Percentiles rank a stretch among this genome's conserved stretches.
Evolutionary conservation across 2,329 filamentous ascomycete genomes (phyloP).

Genomic region (Aspergillus brasiliensis): DNA sequence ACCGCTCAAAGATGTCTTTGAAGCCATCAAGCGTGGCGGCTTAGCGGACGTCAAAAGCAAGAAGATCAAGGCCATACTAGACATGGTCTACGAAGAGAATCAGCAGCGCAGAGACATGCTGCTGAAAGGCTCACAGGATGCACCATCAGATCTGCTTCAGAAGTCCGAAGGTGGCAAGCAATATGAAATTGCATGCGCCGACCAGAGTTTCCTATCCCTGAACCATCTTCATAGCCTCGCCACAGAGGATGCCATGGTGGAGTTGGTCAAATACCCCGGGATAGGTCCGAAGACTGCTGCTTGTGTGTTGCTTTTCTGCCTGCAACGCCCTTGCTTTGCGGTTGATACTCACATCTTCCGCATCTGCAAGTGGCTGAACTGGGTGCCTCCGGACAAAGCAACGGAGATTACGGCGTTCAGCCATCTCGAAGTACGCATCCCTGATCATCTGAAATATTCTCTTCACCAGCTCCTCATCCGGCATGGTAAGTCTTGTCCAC

Average conservation of each 20-base stretch:
- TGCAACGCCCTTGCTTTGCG: slow-evolving; percentile 64
- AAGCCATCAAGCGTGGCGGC: slow-evolving; percentile 71
- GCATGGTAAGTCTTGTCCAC: slow-evolving; percentile 63
- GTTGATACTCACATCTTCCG: slow-evolving; percentile 70
- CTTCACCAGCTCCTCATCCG: slow-evolving; percentile 64
- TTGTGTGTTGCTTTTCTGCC: slow-evolving; percentile 66
- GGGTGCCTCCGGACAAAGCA: slow-evolving; percentile 55
- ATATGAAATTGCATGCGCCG: slow-evolving; percentile 58
- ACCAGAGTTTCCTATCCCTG: slow-evolving; percentile 64
- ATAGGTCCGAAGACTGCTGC: slow-evolving; percentile 69
- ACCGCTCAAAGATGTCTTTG: slow-evolving; percentile 61
- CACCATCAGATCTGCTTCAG: slow-evolving; percentile 46
- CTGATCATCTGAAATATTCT: slow-evolving; percentile 64
- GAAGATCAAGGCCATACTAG: slow-evolving; percentile 72
- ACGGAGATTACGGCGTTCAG: slow-evolving; percentile 56
- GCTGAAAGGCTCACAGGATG: slow-evolving; percentile 44
- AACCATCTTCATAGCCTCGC: slow-evolving; percentile 61
- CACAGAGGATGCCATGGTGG: slow-evolving; percentile 59
- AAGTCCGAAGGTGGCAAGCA: slow-evolving; percentile 55
- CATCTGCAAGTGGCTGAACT: slow-evolving; percentile 62
- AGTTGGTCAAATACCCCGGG: slow-evolving; percentile 61
- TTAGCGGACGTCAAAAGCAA: slow-evolving; percentile 70
- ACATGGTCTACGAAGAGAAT: slow-evolving; percentile 72
- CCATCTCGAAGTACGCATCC: slow-evolving; percentile 63
- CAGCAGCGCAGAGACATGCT: slow-evolving; percentile 57